Conservation (phyloP, 2,329 filamentous ascomycete genomes). For the Teratosphaeria gauchensis region DNA sequence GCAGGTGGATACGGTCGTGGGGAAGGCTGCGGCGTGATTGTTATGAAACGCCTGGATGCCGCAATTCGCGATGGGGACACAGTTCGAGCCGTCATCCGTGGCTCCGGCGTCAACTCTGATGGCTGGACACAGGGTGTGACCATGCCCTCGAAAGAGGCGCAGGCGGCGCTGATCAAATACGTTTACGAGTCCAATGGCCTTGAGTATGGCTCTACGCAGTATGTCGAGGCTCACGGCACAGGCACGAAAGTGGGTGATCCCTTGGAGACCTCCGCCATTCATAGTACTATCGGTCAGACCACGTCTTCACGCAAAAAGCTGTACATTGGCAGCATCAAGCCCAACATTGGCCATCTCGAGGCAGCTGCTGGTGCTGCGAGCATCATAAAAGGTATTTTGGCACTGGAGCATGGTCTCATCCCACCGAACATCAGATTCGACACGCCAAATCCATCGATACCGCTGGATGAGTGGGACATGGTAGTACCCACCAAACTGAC, state of each 20-base stretch:
- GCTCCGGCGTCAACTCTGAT: conserved; percentile 27
- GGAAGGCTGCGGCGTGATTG: background rate
- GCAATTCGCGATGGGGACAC: conserved; percentile 1
- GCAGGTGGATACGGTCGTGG: background rate
- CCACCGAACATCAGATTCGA: conserved; percentile 5
- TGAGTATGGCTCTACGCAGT: conserved; percentile 23
- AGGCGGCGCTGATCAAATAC: background rate
- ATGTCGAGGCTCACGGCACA: conserved; percentile 19
- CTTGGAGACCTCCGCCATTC: conserved; percentile 9
- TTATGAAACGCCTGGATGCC: background rate
- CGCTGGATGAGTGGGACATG: background rate
- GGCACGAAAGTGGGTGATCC: conserved; percentile 12
- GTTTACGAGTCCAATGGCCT: background rate
- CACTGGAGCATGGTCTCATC: conserved; percentile 14
- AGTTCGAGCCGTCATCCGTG: conserved; percentile 26
- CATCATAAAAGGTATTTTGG: conserved; percentile 9
- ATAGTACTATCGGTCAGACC: background rate
- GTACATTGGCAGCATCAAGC: conserved; percentile 5
- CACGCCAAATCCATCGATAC: background rate
- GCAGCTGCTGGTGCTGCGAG: conserved; percentile 5
- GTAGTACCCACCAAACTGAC: background rate
- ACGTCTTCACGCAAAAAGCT: background rate
- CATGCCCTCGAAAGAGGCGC: conserved; percentile 27
- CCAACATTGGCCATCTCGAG: conserved; percentile 8
- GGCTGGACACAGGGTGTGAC: conserved; percentile 32